Evolutionary conservation across 768 basidiomycete genomes (phyloP).

Genomic region (Amanita inopinata): DNA sequence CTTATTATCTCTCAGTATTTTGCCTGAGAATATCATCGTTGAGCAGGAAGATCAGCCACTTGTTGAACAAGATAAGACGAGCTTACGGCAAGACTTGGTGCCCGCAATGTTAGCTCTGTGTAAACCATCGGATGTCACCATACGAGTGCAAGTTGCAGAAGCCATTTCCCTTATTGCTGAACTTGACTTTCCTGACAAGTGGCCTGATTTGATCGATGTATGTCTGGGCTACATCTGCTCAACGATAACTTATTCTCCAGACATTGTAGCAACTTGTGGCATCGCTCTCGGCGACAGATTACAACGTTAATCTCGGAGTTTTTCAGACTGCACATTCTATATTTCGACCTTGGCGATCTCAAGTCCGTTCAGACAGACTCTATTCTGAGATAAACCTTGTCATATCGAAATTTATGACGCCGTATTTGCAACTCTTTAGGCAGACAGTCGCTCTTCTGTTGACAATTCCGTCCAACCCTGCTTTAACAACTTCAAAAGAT

Average conservation of each 20-base stretch:
- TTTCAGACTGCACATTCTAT: constrained; percentile 95
- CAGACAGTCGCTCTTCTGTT: constrained; percentile 49
- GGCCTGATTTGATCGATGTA: constrained; percentile 88
- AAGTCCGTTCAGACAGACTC: constrained; percentile 78
- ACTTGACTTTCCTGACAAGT: constrained; percentile 82
- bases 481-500: constrained; percentile 24
- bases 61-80: constrained; percentile 57
- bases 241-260: background rate
- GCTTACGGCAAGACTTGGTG: constrained; percentile 70
- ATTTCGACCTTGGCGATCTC: constrained; percentile 87
- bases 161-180: constrained; percentile 87
- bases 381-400: constrained; percentile 91
- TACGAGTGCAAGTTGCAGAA: constrained; percentile 86
- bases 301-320: constrained; percentile 81
- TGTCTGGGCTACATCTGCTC: constrained; percentile 21
- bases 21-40: background rate
- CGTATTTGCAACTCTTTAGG: constrained; percentile 79
- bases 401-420: constrained; percentile 68
- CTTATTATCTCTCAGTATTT: background rate
- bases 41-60: constrained; percentile 67
- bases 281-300: constrained; percentile 74
- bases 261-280: constrained; percentile 70
- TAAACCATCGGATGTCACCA: constrained; percentile 54
- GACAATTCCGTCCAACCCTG: constrained; percentile 24
- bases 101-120: constrained; percentile 89